Conservation (phyloP, 2,329 filamentous ascomycete species). For the Cadophora sp. region DNA sequence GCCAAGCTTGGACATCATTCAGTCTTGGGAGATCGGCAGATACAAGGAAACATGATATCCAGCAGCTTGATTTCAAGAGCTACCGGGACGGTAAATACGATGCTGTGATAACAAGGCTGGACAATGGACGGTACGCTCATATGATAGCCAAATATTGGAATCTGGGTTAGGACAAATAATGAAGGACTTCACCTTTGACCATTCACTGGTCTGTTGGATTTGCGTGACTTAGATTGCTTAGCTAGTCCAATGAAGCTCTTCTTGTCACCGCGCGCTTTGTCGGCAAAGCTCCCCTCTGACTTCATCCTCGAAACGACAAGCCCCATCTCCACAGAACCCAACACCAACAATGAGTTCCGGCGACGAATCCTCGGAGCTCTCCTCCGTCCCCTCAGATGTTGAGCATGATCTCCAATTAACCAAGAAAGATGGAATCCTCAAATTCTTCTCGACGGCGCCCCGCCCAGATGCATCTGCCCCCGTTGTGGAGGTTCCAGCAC, state of each 20-base stretch:
- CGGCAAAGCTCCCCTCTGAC: slow-evolving; percentile 35
- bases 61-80: not conserved
- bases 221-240: slow-evolving; percentile 21
- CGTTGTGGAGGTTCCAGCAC: slow-evolving; percentile 60
- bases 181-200: not conserved
- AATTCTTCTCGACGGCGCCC: slow-evolving; percentile 68
- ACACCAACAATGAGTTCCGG: slow-evolving; percentile 49
- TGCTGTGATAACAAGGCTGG: not conserved
- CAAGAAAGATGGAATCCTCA: slow-evolving; percentile 65
- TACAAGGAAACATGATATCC: not conserved
- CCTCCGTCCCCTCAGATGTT: slow-evolving; percentile 62
- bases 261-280: slow-evolving; percentile 33
- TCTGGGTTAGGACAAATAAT: not conserved
- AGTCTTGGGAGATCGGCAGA: not conserved
- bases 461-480: slow-evolving; percentile 50
- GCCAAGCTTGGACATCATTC: not conserved
- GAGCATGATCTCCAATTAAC: slow-evolving; percentile 58
- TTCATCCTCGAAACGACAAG: slow-evolving; percentile 27
- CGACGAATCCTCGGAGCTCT: slow-evolving; percentile 69
- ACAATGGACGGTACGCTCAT: not conserved
- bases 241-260: slow-evolving; percentile 19
- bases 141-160: not conserved
- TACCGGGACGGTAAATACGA: not conserved
- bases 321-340: slow-evolving; percentile 22
- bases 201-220: not conserved